Base-by-base conservation (phyloP, 495 filamentous ascomycete genomes). In the Daldinia childiae region DNA sequence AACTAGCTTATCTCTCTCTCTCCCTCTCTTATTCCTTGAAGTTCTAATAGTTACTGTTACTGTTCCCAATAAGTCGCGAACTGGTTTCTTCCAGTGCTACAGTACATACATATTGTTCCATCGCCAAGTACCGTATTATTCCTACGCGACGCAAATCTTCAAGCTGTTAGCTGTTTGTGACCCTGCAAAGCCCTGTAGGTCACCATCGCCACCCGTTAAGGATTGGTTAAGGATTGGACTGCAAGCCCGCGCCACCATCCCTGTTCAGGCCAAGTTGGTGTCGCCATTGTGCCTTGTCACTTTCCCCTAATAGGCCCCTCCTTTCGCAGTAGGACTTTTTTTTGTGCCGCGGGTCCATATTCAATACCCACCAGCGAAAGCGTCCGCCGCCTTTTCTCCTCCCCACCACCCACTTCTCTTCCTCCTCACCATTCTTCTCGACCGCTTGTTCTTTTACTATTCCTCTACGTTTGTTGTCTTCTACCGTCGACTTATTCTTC, bases 281-380 rank as follows among this genome's bases (percentile, higher is more conserved):
- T 72, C 73, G 73, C 72, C 67, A 69, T 67, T 71, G 70, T 74
- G 70, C 73, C 58, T 71, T 77, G 69, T 75, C 66, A 56, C 56
- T 64, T 51, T 51, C 65, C 64, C 69, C 66, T 75, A 69, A 75
- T 72, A 68, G 65, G 68, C 36, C 65, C 68, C 55, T 63, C 64
- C 48, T 60, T 64, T 45, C 43, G 41, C 70, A 72, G 69, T 72
- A 58, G 66, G 64, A 64, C 74, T 69, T 69, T 66, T 66, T 68
- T 66, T 68, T 69, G 62, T 76, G 55, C 67, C 71, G 71, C 59
- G 52, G 61, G 66, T 34, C 69, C 72, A 57, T 62, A 62, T 59
- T 38, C 45, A 39, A 62, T 36, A 73, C 68, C 75, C 73, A 74
- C 73, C 62, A 65, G 51, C 51, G 61, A 67, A 61, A 58, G 9